Evolutionary conservation across 768 basidiomycete genomes (phyloP).

Genomic region (Gymnopilus junonius): DNA sequence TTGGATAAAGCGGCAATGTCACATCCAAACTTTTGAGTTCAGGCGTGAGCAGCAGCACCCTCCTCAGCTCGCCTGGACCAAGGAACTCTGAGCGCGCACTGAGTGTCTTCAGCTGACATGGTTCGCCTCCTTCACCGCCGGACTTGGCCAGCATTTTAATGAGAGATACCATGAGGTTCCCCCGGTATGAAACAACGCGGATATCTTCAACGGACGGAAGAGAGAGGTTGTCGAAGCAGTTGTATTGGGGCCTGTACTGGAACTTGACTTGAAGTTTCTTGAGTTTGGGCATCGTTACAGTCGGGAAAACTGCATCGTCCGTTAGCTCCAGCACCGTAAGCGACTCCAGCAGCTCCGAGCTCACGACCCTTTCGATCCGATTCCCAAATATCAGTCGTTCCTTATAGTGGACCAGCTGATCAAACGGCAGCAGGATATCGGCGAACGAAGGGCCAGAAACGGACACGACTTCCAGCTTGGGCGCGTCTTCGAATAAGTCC

Average conservation of each 20-base stretch:
- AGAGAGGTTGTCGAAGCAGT: constrained; percentile 22
- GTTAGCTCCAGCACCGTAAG: constrained; percentile 26
- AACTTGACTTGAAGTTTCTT: constrained; percentile 25
- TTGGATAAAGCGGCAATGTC: constrained; percentile 9
- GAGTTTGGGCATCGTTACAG: constrained; percentile 22
- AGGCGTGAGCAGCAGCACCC: constrained; percentile 17
- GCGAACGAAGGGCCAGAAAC: constrained; percentile 19
- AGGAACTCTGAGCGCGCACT: constrained; percentile 18
- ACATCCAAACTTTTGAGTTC: constrained; percentile 20
- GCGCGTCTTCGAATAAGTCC: constrained; percentile 29
- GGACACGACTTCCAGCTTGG: constrained; percentile 22
- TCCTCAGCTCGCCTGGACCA: constrained; percentile 14
- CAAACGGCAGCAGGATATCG: constrained; percentile 22
- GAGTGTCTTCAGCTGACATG: constrained; percentile 21
- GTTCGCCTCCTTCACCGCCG: background rate
- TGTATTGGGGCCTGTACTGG: constrained; percentile 13
- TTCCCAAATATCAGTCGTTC: constrained; percentile 18
- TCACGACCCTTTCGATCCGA: constrained; percentile 17
- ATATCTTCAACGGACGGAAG: constrained; percentile 28
- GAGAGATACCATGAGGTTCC: constrained; percentile 18
- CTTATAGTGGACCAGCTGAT: constrained; percentile 26
- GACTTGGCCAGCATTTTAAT: constrained; percentile 19
- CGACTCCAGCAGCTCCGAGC: constrained; percentile 13
- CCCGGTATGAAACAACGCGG: constrained; percentile 13
- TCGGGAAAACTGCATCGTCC: constrained; percentile 18